Evolutionary conservation across 176 grass and related monocot species (phyloP).

Genomic region (Lolium rigidum): DNA sequence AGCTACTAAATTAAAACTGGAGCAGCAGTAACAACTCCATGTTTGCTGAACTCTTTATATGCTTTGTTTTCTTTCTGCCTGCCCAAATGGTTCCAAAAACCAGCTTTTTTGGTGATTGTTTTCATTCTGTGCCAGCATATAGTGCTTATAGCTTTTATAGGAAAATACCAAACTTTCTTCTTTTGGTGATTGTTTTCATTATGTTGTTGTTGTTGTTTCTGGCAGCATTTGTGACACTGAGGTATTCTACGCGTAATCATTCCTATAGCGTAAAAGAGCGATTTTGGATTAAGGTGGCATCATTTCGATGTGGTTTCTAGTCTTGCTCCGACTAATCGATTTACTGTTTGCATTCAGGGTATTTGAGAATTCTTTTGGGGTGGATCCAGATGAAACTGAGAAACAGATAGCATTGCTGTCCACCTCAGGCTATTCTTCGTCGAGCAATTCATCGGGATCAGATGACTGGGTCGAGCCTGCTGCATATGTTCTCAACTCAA

Average conservation of each 20-base stretch:
- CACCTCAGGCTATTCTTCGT: conserved; percentile 50
- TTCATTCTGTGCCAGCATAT: not conserved
- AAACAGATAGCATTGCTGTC: conserved; percentile 44
- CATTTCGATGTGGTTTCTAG: not conserved
- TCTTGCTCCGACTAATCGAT: conserved; percentile 28
- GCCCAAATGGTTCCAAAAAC: not conserved
- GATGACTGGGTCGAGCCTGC: conserved; percentile 93
- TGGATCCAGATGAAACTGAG: conserved; percentile 33
- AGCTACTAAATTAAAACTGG: not conserved
- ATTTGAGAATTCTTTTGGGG: conserved; percentile 46
- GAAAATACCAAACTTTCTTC: not conserved
- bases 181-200: not conserved
- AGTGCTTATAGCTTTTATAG: not conserved
- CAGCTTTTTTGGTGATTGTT: too few species aligned
- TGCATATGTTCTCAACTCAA: conserved; percentile 64
- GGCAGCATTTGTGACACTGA: not conserved
- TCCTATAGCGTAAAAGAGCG: not conserved
- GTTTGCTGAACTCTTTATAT: too few species aligned
- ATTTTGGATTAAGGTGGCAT: not conserved
- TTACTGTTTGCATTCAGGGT: conserved; percentile 44
- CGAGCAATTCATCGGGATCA: conserved; percentile 57
- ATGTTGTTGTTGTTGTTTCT: conserved; percentile 15
- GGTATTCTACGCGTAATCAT: not conserved
- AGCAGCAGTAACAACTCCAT: not conserved
- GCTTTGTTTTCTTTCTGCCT: not conserved